Conservation (phyloP, 805 yeast species). For the Hanseniaspora lindneri region DNA sequence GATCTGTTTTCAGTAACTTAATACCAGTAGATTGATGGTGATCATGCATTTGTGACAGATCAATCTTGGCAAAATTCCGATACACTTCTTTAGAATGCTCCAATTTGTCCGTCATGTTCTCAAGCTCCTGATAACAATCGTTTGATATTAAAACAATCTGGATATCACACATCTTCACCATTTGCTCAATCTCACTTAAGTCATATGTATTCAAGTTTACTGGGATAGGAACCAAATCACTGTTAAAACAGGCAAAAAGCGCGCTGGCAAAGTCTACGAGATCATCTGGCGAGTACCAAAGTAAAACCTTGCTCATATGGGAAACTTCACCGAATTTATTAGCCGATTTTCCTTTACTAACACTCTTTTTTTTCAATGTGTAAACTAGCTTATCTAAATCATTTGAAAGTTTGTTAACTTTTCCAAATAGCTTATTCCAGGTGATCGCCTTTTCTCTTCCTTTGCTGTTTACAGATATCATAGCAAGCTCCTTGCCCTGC, state of each 20-base stretch:
- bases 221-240: conserved; percentile 92
- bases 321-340: conserved; percentile 36
- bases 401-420: conserved; percentile 77
- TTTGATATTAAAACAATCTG: conserved; percentile 75
- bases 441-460: conserved; percentile 75
- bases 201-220: conserved; percentile 59
- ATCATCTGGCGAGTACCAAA: conserved; percentile 75
- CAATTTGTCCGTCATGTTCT: conserved; percentile 41
- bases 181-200: conserved; percentile 54
- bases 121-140: conserved; percentile 60
- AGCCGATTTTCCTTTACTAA: conserved; percentile 48
- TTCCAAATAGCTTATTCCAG: conserved; percentile 79
- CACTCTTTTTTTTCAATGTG: conserved; percentile 22
- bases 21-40: conserved; percentile 18
- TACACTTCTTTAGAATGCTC: conserved; percentile 37
- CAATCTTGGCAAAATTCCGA: conserved; percentile 63
- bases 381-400: conserved; percentile 20
- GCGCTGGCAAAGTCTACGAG: conserved; percentile 78
- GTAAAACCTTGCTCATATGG: conserved; percentile 63
- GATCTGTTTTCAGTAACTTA: conserved; percentile 25
- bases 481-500: conserved; percentile 57
- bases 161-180: conserved; percentile 61
- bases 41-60: conserved; percentile 1
- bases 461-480: conserved; percentile 56
- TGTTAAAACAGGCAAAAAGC: conserved; percentile 78